phyloP scores from a whole-genome alignment of 345 rosid species.

The Litchi chinensis region DNA sequence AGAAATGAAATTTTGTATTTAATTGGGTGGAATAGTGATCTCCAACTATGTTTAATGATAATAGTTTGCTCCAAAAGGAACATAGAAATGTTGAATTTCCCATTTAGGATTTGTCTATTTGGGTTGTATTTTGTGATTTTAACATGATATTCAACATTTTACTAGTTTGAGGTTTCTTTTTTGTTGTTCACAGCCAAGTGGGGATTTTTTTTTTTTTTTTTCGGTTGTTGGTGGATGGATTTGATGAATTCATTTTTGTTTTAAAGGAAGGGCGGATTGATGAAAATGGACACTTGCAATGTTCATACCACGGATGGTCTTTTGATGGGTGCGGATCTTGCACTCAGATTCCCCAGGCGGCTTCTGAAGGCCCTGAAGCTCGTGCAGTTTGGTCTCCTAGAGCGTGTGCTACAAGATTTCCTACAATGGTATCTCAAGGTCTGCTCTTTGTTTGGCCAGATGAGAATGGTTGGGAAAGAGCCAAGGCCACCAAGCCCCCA shows the following conservation, averaged over 20 bases:
- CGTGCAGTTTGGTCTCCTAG: slow-evolving; percentile 79
- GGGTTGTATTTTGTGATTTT: too few relatives aligned
- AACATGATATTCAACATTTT: neutral
- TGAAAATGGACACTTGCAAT: slow-evolving; percentile 95
- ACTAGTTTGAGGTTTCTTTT: neutral
- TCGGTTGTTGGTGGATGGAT: neutral
- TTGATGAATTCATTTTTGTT: slow-evolving; percentile 7
- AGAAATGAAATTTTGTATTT: neutral
- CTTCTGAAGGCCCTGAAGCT: slow-evolving; percentile 91
- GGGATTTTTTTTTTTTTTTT: neutral
- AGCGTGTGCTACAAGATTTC: slow-evolving; percentile 80
- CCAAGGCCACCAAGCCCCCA: slow-evolving; percentile 70
- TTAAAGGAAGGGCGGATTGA: slow-evolving; percentile 90
- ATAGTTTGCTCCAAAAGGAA: neutral
- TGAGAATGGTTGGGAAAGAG: slow-evolving; percentile 85
- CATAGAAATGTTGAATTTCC: neutral
- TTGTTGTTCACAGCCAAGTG: neutral
- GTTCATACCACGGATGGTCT: slow-evolving; percentile 99
- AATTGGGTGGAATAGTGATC: neutral
- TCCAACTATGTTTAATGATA: neutral
- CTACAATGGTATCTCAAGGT: slow-evolving; percentile 92
- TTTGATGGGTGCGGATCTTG: slow-evolving; percentile 90
- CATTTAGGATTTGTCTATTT: neutral
- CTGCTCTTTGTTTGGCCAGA: slow-evolving; percentile 99
- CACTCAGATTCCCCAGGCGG: slow-evolving; percentile 84